Evolutionary conservation across 1,284 basidiomycete species (phyloP), one percentile per base, ranked within the genome.

Genomic region (Kalmanozyma brasiliensis): DNA sequence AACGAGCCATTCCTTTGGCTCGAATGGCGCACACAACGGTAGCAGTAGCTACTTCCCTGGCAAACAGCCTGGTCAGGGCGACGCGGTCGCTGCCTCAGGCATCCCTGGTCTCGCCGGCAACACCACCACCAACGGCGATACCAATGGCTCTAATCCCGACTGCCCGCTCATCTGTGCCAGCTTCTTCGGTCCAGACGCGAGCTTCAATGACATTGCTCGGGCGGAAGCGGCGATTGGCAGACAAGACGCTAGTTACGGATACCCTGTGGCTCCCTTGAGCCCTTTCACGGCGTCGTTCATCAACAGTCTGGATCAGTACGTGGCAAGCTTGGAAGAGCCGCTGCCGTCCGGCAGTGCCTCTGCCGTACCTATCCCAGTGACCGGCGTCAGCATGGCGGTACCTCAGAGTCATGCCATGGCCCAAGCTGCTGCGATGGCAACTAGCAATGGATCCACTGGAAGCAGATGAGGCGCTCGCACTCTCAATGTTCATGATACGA

Each of bases 231-330:
- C 61, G 2, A 64, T 65, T 26, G 67, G 67, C 11, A 17, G 67
- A 19, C 62, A 70, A 35, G 67, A 70, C n/a, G 62, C 62, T 1
- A 61, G 57, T 24, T 65, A 40, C 30, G 53, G 56, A 8, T 58
- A 70, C 17, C 67, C 67, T 0, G 61, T 70, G 0, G 67, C 67
- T 6, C 67, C 67, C 2, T 19, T 70, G 23, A 61, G 57, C 26
- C 67, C 67, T 0, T 70, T 70, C 29, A 70, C 67, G 0, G 61
- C 61, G 2, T 52, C 61, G 36, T 70, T 70, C 22, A 70, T 70
- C 43, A 58, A 65, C 29, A 61, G 57, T 34, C 42, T 70, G 17
- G 67, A 70, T 34, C 61, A 70, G 61, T 70, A 70, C 40, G 67
- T 65, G 29, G 57, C 67, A 5, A 63, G 60, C 36, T 17, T 69